Base-by-base conservation (phyloP, 2,329 filamentous ascomycete genomes). In the Alternaria hordeiaustralica region DNA sequence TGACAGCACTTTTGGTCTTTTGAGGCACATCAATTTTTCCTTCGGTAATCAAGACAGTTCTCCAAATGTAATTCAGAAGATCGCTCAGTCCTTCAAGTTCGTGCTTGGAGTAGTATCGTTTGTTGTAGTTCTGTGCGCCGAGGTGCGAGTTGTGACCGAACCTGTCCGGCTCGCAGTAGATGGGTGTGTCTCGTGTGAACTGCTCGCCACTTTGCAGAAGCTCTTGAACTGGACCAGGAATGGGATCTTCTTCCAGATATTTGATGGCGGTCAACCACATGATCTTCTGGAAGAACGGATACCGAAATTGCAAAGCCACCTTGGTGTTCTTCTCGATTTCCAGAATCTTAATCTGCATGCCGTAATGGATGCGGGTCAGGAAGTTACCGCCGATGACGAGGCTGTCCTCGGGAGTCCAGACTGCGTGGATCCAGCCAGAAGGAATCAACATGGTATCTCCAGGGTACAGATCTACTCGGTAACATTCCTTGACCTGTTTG, bases 341-440 rank as follows among this genome's bases (percentile, higher is more conserved):
- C 28, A 87, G 83, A 9, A 91, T 83, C 67, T 86, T 87, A 72
- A 91, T 87, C 74, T 91, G 89, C 83, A 89, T 89, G 60, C 85
- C 85, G 73, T 88, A 90, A 62, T 90, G 88, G 76, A 90, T 83
- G 59, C 86, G 82, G 6, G 88, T 91, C 47, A 91, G 80, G 70
- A 91, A 91, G 71, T 91, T 91, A 55, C 89, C 89, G n/a, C 89
- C 89, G 64, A 91, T 90, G 26, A 91, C 89, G 53, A 91, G 79
- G 70, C 89, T 91, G 71, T 91, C 88, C 69, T 88, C 86, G 0
- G 89, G 89, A 10, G 89, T 91, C 87, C 89, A 90, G 8, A 91
- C 89, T 23, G 89, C 89, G 72, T 91, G 89, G 56, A 91, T 91
- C 89, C 89, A 91, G 20, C 89, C 89, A 33, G 89, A 90, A 5